These are phyloP conservation scores for Phytophthora chlamydospora DNA, from an alignment of 352 stramenopile species.

Conservation along the genomic window DNA sequence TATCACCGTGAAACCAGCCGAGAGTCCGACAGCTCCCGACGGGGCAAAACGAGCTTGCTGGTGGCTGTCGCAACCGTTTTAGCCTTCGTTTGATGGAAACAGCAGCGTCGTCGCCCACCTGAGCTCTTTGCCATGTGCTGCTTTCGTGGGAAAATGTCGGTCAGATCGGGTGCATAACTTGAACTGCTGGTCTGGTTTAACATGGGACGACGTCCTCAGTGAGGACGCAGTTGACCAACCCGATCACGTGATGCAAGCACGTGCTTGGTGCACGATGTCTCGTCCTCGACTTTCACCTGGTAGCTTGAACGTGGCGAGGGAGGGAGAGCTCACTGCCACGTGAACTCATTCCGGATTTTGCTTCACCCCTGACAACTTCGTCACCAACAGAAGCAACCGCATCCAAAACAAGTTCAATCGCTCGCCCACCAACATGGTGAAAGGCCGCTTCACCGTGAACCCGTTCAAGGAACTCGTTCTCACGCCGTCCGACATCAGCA, in stretches of 20 bases:
- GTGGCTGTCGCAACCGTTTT: not conserved
- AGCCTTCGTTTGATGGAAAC: not conserved
- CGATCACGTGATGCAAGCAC: slow-evolving; percentile 15
- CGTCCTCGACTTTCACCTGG: slow-evolving; percentile 1
- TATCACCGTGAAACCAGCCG: slow-evolving; percentile 7
- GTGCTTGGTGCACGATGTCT: slow-evolving; percentile 7
- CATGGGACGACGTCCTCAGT: no score
- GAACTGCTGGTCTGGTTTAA: slow-evolving; percentile 29
- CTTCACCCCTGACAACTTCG: slow-evolving; percentile 19
- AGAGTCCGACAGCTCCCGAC: not conserved
- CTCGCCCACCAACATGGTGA: slow-evolving; percentile 22
- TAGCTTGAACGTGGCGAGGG: not conserved
- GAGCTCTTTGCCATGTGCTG: slow-evolving; percentile 18
- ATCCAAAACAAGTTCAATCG: not conserved
- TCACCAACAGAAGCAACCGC: not conserved
- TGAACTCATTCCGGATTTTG: slow-evolving; percentile 23
- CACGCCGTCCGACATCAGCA: slow-evolving; percentile 22
- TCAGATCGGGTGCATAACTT: no score
- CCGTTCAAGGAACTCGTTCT: slow-evolving; percentile 39
- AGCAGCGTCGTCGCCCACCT: slow-evolving; percentile 18
- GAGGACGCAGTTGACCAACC: slow-evolving; percentile 8
- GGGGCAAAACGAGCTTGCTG: no score
- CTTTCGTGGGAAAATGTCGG: slow-evolving; percentile 9
- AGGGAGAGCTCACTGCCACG: slow-evolving; percentile 3
- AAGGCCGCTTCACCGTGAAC: slow-evolving; percentile 44